Base-by-base conservation (phyloP, 768 basidiomycete genomes). In the Russula sp. region DNA sequence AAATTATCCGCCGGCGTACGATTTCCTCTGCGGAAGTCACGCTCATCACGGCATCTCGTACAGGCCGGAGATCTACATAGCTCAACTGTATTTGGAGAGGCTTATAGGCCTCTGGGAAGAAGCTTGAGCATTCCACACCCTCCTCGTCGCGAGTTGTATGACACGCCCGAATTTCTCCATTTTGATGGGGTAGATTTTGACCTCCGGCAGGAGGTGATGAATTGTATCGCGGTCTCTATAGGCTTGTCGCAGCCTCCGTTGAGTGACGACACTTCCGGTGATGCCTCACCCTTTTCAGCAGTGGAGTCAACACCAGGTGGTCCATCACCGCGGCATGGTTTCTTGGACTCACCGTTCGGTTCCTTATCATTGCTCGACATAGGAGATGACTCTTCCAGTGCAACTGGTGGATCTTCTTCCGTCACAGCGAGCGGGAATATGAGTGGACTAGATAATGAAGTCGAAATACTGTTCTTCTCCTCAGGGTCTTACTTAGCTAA, bases 191-290 rank as follows among this genome's bases (percentile, higher is more conserved):
- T 88, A 28, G 92, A 95, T 24, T 95, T 98, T 69, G 93, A 98
- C 73, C 83, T 98, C n/a, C 84, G 92, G 40, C 92, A 94, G 69
- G 94, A 92, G 69, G 95, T 99, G 36, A 94, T 98, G 93, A 89
- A 90, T 0, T 96, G 93, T 74, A 95, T 99, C 65, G 94, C 96
- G 1, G 95, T 96, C 74, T 96, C 94, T 2, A 98, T 99, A 63
- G 97, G 97, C 4, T 80, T 99, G 14, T 77, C 92, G 26, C 95
- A 97, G 67, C 91, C 94, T 4, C 87, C 93, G 3, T 75, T 90
- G 22, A 89, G 87, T 61, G 85, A 82, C 48, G 79, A 77, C 52
- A 86, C 85, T 42, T 89, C 88, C 2, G 75, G 81, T 2, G 86
- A 88, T 66, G 81, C 82, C 2, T 89, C 89, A 0, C 89, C 90